phyloP scores from a whole-genome alignment of 257 asterid genomes.

The Fraxinus anomala region DNA sequence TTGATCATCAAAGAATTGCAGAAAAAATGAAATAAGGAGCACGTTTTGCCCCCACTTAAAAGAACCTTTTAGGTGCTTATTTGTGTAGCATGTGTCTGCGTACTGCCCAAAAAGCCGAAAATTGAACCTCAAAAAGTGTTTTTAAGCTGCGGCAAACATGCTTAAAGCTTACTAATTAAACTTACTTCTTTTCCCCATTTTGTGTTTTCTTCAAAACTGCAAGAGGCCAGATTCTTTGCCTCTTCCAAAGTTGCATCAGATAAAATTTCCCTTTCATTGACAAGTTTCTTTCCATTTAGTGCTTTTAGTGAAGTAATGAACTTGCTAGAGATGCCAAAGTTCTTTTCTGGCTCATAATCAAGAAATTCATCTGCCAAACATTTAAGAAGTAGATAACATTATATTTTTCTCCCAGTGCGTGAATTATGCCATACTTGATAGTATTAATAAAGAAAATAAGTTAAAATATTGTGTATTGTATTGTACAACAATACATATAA shows the following conservation, averaged over 20 bases:
- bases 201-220: conserved; percentile 68
- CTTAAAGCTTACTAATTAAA: background rate
- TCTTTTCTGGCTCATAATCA: conserved; percentile 39
- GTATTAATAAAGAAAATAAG: too few species aligned
- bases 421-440: too few species aligned
- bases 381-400: background rate
- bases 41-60: too few species aligned
- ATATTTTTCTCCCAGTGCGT: background rate
- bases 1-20: background rate
- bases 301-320: conserved; percentile 53
- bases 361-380: conserved; percentile 47
- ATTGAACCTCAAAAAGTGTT: too few species aligned
- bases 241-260: conserved; percentile 47
- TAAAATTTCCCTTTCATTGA: conserved; percentile 11
- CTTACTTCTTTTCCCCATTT: conserved; percentile 77
- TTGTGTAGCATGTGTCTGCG: too few species aligned
- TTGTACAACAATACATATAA: too few species aligned
- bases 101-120: too few species aligned
- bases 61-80: too few species aligned
- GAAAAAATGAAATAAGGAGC: background rate
- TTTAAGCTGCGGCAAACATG: too few species aligned
- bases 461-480: too few species aligned
- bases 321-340: conserved; percentile 50
- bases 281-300: conserved; percentile 28
- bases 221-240: conserved; percentile 65